These are phyloP conservation scores for Lotus japonicus DNA, from an alignment of 306 rosid species.

Conservation along the genomic window DNA sequence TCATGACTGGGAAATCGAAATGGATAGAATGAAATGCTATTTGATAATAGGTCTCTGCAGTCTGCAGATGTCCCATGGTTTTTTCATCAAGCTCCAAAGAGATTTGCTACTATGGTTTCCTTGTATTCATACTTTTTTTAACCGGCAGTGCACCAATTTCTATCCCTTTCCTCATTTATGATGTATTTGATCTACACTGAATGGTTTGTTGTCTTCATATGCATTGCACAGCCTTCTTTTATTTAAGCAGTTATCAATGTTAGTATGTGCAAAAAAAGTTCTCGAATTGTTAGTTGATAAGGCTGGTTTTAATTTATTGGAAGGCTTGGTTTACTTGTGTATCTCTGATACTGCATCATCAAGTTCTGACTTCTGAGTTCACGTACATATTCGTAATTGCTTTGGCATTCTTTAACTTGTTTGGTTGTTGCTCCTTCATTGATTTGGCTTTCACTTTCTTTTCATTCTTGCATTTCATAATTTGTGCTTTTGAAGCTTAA, in stretches of 20 bases:
- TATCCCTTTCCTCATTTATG: background rate
- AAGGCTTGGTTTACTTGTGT: no score
- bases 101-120: background rate
- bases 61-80: background rate
- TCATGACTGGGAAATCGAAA: background rate
- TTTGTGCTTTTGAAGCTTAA: constrained; percentile 14
- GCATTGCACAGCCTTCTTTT: background rate
- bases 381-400: background rate
- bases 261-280: background rate
- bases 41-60: background rate
- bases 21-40: background rate
- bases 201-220: background rate
- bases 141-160: background rate
- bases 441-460: background rate
- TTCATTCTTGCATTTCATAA: background rate
- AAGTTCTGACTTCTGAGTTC: background rate
- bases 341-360: no score
- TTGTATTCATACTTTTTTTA: background rate
- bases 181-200: background rate
- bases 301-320: no score
- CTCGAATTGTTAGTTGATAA: no score
- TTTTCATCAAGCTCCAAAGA: background rate
- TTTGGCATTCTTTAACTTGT: background rate
- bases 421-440: background rate
- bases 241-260: background rate